Evolutionary conservation across 1,284 basidiomycete species (phyloP), one percentile per base, ranked within the genome.

Genomic region (Cryptococcus neoformans): DNA sequence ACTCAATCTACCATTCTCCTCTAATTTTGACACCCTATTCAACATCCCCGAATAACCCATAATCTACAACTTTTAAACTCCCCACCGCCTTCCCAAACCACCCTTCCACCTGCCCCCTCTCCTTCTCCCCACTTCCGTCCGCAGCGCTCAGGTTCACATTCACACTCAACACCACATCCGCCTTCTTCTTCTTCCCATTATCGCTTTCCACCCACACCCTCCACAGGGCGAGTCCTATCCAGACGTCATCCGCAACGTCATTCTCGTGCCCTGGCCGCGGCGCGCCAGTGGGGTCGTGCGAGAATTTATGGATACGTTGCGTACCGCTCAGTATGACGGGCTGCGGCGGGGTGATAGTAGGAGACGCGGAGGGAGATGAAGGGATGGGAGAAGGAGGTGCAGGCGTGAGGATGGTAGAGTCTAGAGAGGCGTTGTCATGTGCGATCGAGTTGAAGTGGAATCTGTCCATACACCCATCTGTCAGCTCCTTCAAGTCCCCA

Each of bases 391-490:
- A 61, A 37, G 56, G 51, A 21, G 69, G 72, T 53, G 59, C 44
- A 35, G 69, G 55, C 49, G 59, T 56, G 69, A 72, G 53, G 16
- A 90, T 80, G 8, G 75, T 70, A 10, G 81, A 76, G 10, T 80
- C 79, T 47, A 78, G 69, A 1, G 95, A 90, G 35, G 83, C 81
- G 72, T 97, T 98, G 79, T 99, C 95, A 70, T 97, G 86, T 10
- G 93, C 95, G 44, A 98, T 78, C 0, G 92, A 88, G 59, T 86
- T 83, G 66, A 97, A 99, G 79, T 98, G 95, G 72, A 87, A 94
- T 75, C 95, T 90, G 68, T 21, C n/a, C 34, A 28, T 35, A 11
- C 40, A 17, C 34, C 34, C 3, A 10, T 48, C 46, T 21, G 46
- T 17, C 21, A 36, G 17, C 35, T 12, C 14, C 46, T n/a, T 28